Percentiles rank a stretch among this genome's conserved stretches.
Evolutionary conservation across 139 green algal genomes (phyloP).

Genomic region (Coccomyxa sp.): DNA sequence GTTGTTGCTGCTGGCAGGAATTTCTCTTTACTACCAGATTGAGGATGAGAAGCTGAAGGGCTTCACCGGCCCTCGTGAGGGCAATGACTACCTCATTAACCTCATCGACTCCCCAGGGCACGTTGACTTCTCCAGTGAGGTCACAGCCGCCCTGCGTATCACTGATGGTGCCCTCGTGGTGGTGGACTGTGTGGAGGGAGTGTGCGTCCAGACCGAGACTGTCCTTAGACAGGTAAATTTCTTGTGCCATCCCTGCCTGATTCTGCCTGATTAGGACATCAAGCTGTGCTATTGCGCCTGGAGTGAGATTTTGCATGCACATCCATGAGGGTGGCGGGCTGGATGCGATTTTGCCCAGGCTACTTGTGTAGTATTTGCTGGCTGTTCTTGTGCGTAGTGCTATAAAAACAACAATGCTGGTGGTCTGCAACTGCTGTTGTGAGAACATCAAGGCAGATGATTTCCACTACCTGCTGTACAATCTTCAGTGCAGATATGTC

Average conservation of each 20-base stretch:
- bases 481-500: background rate
- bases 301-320: too few relatives aligned
- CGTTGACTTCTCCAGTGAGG: slow-evolving; percentile 99
- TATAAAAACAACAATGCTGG: too few relatives aligned
- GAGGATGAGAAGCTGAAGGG: slow-evolving; percentile 70
- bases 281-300: too few relatives aligned
- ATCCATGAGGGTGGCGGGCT: too few relatives aligned
- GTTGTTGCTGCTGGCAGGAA: slow-evolving; percentile 36
- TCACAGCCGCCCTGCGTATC: slow-evolving; percentile 98
- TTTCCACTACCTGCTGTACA: background rate
- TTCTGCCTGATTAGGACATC: background rate
- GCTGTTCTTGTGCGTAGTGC: too few relatives aligned
- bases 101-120: slow-evolving; percentile 99
- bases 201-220: slow-evolving; percentile 99
- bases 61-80: slow-evolving; percentile 54
- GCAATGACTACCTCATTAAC: slow-evolving; percentile 69
- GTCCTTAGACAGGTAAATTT: slow-evolving; percentile 89
- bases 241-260: background rate
- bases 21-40: slow-evolving; percentile 99
- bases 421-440: too few relatives aligned
- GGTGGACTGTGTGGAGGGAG: slow-evolving; percentile 99
- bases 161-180: slow-evolving; percentile 98
- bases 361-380: too few relatives aligned
- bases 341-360: too few relatives aligned
- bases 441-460: too few relatives aligned